Evolutionary conservation across 2,329 filamentous ascomycete genomes (phyloP).

Genomic region (Fusarium cyanostomum): DNA sequence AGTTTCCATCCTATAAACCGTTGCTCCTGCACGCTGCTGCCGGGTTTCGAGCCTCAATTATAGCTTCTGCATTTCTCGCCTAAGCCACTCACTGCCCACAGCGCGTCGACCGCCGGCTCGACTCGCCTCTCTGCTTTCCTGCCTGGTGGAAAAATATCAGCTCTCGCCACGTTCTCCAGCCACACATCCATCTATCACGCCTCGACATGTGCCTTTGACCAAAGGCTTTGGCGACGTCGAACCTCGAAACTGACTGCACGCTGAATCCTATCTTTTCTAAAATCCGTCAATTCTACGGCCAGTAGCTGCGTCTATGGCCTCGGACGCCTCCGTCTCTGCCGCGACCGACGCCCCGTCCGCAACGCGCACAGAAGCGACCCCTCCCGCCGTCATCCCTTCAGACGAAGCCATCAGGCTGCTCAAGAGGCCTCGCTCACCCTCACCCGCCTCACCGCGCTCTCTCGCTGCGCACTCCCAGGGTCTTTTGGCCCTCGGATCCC

Average conservation of each 20-base stretch:
- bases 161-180: slow-evolving; percentile 58
- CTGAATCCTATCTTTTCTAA: slow-evolving; percentile 23
- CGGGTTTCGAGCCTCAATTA: slow-evolving; percentile 38
- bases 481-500: slow-evolving; percentile 56
- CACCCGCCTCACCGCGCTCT: slow-evolving; percentile 52
- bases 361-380: slow-evolving; percentile 47
- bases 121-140: slow-evolving; percentile 36
- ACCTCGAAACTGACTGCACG: slow-evolving; percentile 39
- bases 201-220: slow-evolving; percentile 50
- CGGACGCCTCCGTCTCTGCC: slow-evolving; percentile 62
- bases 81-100: slow-evolving; percentile 39
- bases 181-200: slow-evolving; percentile 51
- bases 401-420: slow-evolving; percentile 51
- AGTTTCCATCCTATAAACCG: slow-evolving; percentile 21
- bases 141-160: slow-evolving; percentile 44
- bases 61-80: slow-evolving; percentile 27
- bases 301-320: slow-evolving; percentile 58
- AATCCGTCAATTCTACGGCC: slow-evolving; percentile 30
- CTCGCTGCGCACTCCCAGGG: slow-evolving; percentile 42
- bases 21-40: slow-evolving; percentile 19
- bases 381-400: slow-evolving; percentile 50
- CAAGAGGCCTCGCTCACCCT: slow-evolving; percentile 60
- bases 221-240: slow-evolving; percentile 35
- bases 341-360: slow-evolving; percentile 61
- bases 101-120: slow-evolving; percentile 35